Percentiles rank a stretch among this genome's conserved stretches.
Conservation (phyloP, 202 grass and related monocot species). For the Tripidium arundinaceum region DNA sequence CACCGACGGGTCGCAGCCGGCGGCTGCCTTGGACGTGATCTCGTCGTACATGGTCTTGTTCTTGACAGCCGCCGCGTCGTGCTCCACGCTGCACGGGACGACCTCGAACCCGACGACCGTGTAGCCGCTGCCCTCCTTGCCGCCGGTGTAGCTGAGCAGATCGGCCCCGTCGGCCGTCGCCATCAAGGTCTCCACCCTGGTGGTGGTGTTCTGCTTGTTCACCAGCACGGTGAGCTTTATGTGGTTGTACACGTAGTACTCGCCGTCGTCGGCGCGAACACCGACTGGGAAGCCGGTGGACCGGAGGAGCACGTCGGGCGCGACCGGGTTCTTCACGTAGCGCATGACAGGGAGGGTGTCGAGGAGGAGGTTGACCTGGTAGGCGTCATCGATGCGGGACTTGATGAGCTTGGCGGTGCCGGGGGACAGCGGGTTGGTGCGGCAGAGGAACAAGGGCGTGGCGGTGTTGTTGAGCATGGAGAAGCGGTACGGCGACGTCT, state of each 20-base stretch:
- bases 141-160: conserved; percentile 12
- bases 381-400: conserved; percentile 48
- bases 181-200: conserved; percentile 28
- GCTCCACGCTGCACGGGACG: conserved; percentile 46
- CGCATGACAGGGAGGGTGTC: conserved; percentile 56
- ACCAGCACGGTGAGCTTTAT: conserved; percentile 40
- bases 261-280: conserved; percentile 31
- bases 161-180: conserved; percentile 34
- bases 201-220: conserved; percentile 33
- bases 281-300: conserved; percentile 42
- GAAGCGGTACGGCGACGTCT: conserved; percentile 53
- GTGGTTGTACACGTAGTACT: conserved; percentile 57
- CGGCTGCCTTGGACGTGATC: neutral
- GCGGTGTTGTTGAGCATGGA: conserved; percentile 34
- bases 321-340: neutral
- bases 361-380: conserved; percentile 60
- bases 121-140: neutral
- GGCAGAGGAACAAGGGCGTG: conserved; percentile 40
- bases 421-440: conserved; percentile 9
- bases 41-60: conserved; percentile 40
- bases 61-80: conserved; percentile 10
- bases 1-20: conserved; percentile 24
- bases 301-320: neutral
- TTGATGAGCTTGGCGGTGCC: conserved; percentile 22
- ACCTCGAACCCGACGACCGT: conserved; percentile 61